phyloP scores from a whole-genome alignment of 768 basidiomycete genomes.

The Auriscalpium microsporum region DNA sequence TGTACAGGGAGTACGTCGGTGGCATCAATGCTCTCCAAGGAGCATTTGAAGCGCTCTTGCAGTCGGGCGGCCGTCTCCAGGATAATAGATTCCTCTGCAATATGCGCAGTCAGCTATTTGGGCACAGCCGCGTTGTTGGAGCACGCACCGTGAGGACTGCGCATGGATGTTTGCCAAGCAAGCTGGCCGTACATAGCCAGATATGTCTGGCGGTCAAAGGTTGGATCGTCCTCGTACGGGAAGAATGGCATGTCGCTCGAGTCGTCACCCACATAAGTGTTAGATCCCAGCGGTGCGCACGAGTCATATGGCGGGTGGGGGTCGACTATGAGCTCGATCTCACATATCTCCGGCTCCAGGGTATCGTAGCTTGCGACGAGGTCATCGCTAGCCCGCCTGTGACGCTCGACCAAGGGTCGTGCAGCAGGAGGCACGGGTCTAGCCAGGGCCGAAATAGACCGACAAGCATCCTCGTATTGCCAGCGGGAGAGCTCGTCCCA shows the following conservation, averaged over 20 bases:
- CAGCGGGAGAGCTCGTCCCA: slow-evolving; percentile 20
- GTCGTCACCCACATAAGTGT: slow-evolving; percentile 39
- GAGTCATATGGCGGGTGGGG: slow-evolving; percentile 42
- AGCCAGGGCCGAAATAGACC: slow-evolving; percentile 9
- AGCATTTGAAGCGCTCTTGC: slow-evolving; percentile 27
- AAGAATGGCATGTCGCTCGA: slow-evolving; percentile 48
- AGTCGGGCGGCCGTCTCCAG: slow-evolving; percentile 41
- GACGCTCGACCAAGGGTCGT: not conserved
- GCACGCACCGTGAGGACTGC: slow-evolving; percentile 34
- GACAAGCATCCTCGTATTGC: slow-evolving; percentile 17
- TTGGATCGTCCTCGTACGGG: slow-evolving; percentile 53
- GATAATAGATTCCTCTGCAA: slow-evolving; percentile 38
- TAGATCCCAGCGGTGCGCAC: slow-evolving; percentile 43
- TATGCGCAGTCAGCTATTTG: slow-evolving; percentile 18
- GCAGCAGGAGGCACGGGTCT: slow-evolving; percentile 6
- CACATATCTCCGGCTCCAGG: not conserved
- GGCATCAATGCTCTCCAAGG: slow-evolving; percentile 37
- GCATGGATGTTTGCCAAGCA: slow-evolving; percentile 39
- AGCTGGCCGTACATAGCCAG: slow-evolving; percentile 33
- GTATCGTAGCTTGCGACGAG: not conserved
- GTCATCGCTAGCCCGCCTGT: slow-evolving; percentile 5
- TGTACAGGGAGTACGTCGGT: slow-evolving; percentile 36
- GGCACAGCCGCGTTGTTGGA: no score
- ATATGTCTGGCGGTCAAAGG: slow-evolving; percentile 37
- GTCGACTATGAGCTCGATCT: slow-evolving; percentile 2